Evolutionary conservation across 2,329 filamentous ascomycete genomes (phyloP).

Genomic region (Stylonectria norvegica): DNA sequence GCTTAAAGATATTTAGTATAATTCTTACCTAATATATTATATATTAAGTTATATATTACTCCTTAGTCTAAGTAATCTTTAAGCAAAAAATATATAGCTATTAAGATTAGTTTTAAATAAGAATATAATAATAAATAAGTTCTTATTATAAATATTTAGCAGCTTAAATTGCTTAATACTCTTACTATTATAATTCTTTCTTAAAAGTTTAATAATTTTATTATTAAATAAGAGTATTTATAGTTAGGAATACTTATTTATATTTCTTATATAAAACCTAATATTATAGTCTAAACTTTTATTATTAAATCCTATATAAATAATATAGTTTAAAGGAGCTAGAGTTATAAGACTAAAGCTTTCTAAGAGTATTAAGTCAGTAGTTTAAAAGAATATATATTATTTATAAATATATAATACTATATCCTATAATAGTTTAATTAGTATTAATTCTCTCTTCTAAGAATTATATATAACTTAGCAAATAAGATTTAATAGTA

Average conservation of each 20-base stretch:
- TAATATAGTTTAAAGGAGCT: slow-evolving; percentile 30
- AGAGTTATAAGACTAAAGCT: slow-evolving; percentile 27
- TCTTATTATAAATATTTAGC: slow-evolving; percentile 30
- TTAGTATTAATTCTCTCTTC: too few relatives aligned
- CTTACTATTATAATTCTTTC: slow-evolving; percentile 33
- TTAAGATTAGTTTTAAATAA: too few relatives aligned
- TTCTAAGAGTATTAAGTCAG: too few relatives aligned
- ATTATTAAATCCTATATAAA: slow-evolving; percentile 35
- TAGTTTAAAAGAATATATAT: too few relatives aligned
- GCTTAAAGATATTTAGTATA: slow-evolving; percentile 39
- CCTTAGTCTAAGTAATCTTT: slow-evolving; percentile 42
- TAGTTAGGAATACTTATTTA: slow-evolving; percentile 46
- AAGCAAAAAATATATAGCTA: slow-evolving; percentile 35
- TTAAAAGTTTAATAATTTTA: slow-evolving; percentile 37
- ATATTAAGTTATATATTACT: slow-evolving; percentile 36
- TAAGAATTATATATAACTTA: too few relatives aligned
- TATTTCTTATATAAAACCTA: slow-evolving; percentile 43
- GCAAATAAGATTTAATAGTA: too few relatives aligned
- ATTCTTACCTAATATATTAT: slow-evolving; percentile 43
- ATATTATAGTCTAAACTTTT: slow-evolving; percentile 44
- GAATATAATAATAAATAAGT: slow-evolving; percentile 19
- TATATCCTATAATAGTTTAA: too few relatives aligned
- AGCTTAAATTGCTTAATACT: slow-evolving; percentile 45
- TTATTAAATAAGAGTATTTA: slow-evolving; percentile 38
- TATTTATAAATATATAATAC: too few relatives aligned